Conservation (phyloP, 257 asterid species). For the Rauvolfia tetraphylla region DNA sequence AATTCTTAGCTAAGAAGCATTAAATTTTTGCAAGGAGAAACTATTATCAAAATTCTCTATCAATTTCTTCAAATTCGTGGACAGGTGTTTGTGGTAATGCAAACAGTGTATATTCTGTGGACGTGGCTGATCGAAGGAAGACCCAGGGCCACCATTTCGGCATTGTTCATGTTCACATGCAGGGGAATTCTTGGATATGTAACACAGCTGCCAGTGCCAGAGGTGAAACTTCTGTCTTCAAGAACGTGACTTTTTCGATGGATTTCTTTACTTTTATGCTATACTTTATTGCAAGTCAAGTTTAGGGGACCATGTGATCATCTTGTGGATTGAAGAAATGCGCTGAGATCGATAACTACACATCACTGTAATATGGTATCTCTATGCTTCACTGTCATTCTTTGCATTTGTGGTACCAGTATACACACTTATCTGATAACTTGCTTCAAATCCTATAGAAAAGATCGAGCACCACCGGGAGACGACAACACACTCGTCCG, state of each 20-base stretch:
- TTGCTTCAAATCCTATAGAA: not conserved
- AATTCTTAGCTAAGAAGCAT: not conserved
- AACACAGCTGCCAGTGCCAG: conserved; percentile 86
- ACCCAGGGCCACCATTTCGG: conserved; percentile 70
- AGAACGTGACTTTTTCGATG: not conserved
- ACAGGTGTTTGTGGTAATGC: conserved; percentile 86
- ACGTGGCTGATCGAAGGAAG: conserved; percentile 85
- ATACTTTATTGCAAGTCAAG: not conserved
- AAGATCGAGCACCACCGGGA: not conserved
- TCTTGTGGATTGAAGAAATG: conserved; percentile 1
- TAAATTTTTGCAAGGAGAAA: not conserved
- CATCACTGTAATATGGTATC: not conserved
- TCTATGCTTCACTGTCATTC: not conserved
- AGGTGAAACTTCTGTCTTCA: conserved; percentile 36
- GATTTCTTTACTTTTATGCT: not conserved
- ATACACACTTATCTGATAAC: not conserved
- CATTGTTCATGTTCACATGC: conserved; percentile 90
- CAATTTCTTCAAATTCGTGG: not conserved
- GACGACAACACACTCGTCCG: not conserved
- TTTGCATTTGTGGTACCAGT: not conserved
- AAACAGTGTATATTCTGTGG: conserved; percentile 68
- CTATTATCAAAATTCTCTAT: not conserved
- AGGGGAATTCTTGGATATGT: conserved; percentile 91
- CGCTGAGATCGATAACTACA: not conserved
- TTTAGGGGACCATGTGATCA: not conserved